These are phyloP conservation scores for Diaporthe ampelina DNA, from an alignment of 2,329 filamentous ascomycete genomes.

Conservation along the genomic window DNA sequence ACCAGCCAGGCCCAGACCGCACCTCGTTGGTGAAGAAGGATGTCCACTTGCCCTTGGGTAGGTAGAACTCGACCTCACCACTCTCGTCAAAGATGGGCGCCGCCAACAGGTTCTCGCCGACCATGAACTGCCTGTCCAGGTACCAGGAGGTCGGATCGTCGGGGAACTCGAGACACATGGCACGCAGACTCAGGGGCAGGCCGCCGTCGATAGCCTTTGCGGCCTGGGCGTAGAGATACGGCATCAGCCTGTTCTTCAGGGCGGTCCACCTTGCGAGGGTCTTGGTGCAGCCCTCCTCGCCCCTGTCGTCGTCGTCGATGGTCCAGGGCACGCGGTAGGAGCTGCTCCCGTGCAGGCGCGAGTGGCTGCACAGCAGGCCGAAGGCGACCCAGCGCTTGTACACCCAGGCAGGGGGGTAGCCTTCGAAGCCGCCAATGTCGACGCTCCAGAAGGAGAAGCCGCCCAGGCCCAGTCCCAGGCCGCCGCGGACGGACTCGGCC, in stretches of 20 bases:
- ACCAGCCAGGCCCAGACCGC: slow-evolving; percentile 68
- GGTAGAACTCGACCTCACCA: slow-evolving; percentile 76
- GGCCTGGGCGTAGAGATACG: slow-evolving; percentile 64
- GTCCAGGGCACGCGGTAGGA: slow-evolving; percentile 84
- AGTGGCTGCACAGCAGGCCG: slow-evolving; percentile 78
- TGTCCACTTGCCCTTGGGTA: slow-evolving; percentile 64
- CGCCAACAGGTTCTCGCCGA: slow-evolving; percentile 75
- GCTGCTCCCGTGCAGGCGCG: slow-evolving; percentile 76
- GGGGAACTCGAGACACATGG: slow-evolving; percentile 79
- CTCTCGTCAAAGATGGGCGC: slow-evolving; percentile 75
- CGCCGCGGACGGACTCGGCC: slow-evolving; percentile 67
- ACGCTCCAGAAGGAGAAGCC: slow-evolving; percentile 50
- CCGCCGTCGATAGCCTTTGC: slow-evolving; percentile 43
- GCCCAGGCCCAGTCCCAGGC: slow-evolving; percentile 48
- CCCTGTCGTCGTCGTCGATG: slow-evolving; percentile 74
- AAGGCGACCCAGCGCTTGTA: slow-evolving; percentile 87
- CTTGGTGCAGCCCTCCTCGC: slow-evolving; percentile 66
- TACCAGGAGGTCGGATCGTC: slow-evolving; percentile 77
- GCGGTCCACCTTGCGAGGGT: slow-evolving; percentile 62
- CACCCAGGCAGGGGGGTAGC: slow-evolving; percentile 74
- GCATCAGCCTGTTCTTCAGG: slow-evolving; percentile 67
- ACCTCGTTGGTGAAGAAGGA: slow-evolving; percentile 63
- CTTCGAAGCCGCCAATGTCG: slow-evolving; percentile 68
- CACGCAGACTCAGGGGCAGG: slow-evolving; percentile 64
- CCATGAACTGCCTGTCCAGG: slow-evolving; percentile 80